These are phyloP conservation scores for Penicillium concentricum DNA, from an alignment of 2,329 filamentous ascomycete species.

Conservation along the genomic window DNA sequence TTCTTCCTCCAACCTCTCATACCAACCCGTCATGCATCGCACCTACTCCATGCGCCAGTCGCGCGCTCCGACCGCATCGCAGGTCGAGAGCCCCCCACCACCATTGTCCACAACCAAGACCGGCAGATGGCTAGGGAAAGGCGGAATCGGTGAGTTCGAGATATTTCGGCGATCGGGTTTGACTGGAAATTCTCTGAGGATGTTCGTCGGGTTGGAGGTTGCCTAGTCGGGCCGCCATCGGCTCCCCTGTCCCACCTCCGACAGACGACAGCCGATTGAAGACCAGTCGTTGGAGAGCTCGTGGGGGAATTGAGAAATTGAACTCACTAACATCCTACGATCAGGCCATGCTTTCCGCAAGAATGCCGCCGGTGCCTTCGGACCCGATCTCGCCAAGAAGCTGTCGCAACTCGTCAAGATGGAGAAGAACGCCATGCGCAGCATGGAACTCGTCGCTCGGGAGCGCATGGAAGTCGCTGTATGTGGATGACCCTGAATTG, in stretches of 20 bases:
- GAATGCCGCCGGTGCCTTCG: conserved; percentile 54
- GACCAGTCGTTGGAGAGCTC: background rate
- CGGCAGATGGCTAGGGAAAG: conserved; percentile 81
- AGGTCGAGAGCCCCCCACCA: conserved; percentile 87
- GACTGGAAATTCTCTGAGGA: conserved; percentile 1
- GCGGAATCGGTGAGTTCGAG: conserved; percentile 73
- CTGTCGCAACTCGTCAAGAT: conserved; percentile 98
- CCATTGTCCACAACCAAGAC: conserved; percentile 89
- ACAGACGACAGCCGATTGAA: background rate
- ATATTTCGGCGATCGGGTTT: background rate
- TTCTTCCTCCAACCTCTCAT: background rate
- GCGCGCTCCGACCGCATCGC: conserved; percentile 90
- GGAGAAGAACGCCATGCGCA: conserved; percentile 99
- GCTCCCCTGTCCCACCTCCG: background rate
- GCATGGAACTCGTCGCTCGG: conserved; percentile 88
- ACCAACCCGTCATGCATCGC: conserved; percentile 71
- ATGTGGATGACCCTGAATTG: conserved; percentile 47
- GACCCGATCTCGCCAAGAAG: conserved; percentile 93
- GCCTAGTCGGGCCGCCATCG: conserved; percentile 13
- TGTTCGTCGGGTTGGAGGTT: conserved; percentile 1
- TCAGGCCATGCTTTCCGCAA: conserved; percentile 63
- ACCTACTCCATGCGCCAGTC: conserved; percentile 99
- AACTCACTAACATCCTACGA: conserved; percentile 16
- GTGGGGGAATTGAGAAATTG: background rate
- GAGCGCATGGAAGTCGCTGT: conserved; percentile 99